These are phyloP conservation scores for Tripterygium wilfordii DNA, from an alignment of 177 flowering plant genomes.

Conservation along the genomic window DNA sequence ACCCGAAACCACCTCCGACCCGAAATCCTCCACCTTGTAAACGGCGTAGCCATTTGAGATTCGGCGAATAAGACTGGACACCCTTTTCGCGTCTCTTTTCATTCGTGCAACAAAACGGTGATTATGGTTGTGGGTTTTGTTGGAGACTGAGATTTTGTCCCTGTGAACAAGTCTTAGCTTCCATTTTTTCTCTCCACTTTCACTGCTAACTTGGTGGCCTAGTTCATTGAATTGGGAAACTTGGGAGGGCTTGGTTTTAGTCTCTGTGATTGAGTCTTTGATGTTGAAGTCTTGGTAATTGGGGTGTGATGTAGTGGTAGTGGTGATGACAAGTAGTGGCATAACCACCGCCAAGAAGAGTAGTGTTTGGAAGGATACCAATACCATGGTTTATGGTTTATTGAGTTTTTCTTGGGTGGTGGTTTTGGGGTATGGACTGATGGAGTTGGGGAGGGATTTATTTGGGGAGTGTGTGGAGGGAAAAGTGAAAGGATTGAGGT, in stretches of 20 bases:
- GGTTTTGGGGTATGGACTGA: conserved; percentile 8
- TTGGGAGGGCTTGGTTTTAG: conserved; percentile 9
- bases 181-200: conserved; percentile 4
- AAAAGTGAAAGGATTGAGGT: too few relatives aligned
- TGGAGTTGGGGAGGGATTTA: conserved; percentile 5
- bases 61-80: conserved; percentile 32
- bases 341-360: conserved; percentile 10
- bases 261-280: conserved; percentile 19
- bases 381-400: neutral
- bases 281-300: conserved; percentile 42
- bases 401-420: neutral
- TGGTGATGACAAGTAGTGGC: conserved; percentile 3
- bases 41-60: conserved; percentile 11
- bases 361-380: neutral
- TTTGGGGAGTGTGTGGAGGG: neutral
- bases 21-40: conserved; percentile 47
- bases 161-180: conserved; percentile 41
- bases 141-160: conserved; percentile 19
- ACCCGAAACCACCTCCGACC: conserved; percentile 85
- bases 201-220: conserved; percentile 2
- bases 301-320: conserved; percentile 16
- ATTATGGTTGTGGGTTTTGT: conserved; percentile 13
- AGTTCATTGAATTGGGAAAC: conserved; percentile 3
- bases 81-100: conserved; percentile 49
- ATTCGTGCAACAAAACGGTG: conserved; percentile 44